Conservation (phyloP, 2,329 filamentous ascomycete genomes). For the Aspergillus sp. region DNA sequence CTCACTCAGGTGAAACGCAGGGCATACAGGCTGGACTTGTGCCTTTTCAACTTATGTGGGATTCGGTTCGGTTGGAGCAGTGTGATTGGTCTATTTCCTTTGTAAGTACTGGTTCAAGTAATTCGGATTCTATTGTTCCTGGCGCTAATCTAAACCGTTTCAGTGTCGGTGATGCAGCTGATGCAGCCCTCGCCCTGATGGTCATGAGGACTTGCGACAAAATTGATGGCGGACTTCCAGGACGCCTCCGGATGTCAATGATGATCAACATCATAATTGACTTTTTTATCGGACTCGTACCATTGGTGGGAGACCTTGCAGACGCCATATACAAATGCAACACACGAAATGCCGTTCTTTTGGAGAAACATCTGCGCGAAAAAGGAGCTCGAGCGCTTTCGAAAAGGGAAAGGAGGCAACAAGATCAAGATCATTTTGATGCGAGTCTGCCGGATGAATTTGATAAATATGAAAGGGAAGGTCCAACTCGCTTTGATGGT, state of each 20-base stretch:
- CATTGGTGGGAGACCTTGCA: slow-evolving; percentile 46
- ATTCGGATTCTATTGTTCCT: background rate
- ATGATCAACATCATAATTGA: slow-evolving; percentile 64
- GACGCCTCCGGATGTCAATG: slow-evolving; percentile 63
- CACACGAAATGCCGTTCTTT: slow-evolving; percentile 41
- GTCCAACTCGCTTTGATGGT: background rate
- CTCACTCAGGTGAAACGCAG: slow-evolving; percentile 81
- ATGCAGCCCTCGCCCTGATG: slow-evolving; percentile 68
- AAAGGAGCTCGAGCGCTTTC: slow-evolving; percentile 30
- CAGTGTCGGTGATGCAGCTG: slow-evolving; percentile 70
- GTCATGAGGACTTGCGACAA: slow-evolving; percentile 68
- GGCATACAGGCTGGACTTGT: slow-evolving; percentile 81
- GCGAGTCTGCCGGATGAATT: slow-evolving; percentile 35
- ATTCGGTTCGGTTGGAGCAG: slow-evolving; percentile 85
- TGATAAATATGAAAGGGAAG: slow-evolving; percentile 27
- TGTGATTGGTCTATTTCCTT: slow-evolving; percentile 77
- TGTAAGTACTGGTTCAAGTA: slow-evolving; percentile 53
- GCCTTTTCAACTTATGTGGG: slow-evolving; percentile 74
- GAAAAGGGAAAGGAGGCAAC: slow-evolving; percentile 17
- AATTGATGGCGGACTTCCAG: slow-evolving; percentile 68
- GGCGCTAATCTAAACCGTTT: background rate
- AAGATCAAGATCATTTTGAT: slow-evolving; percentile 22
- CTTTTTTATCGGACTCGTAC: slow-evolving; percentile 47
- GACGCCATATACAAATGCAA: slow-evolving; percentile 47
- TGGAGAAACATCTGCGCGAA: slow-evolving; percentile 41